These are phyloP conservation scores for Symmetrospora coprosmae DNA, from an alignment of 768 basidiomycete genomes.

Conservation along the genomic window DNA sequence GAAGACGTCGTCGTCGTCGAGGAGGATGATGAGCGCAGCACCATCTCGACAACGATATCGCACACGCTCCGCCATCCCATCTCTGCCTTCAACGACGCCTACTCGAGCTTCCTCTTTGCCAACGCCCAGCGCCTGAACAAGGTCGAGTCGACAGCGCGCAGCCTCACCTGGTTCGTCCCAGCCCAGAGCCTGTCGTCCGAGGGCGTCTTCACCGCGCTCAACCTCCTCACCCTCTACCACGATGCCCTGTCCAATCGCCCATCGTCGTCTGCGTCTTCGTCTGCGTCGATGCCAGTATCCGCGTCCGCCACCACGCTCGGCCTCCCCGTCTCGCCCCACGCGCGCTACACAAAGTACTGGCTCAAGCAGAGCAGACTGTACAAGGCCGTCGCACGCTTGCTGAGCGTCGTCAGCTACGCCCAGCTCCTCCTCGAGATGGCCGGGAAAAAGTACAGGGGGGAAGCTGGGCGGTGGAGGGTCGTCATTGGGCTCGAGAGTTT, in stretches of 20 bases:
- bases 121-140: slow-evolving; percentile 73
- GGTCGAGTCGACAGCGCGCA: slow-evolving; percentile 75
- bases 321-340: slow-evolving; percentile 45
- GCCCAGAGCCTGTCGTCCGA: slow-evolving; percentile 48
- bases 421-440: slow-evolving; percentile 85
- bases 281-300: slow-evolving; percentile 46
- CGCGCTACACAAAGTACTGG: slow-evolving; percentile 83
- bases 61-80: neutral
- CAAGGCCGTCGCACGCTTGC: slow-evolving; percentile 55
- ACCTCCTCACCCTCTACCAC: slow-evolving; percentile 82
- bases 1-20: neutral
- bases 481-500: slow-evolving; percentile 62
- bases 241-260: slow-evolving; percentile 55
- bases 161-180: slow-evolving; percentile 86
- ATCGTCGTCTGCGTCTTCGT: slow-evolving; percentile 25
- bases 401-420: slow-evolving; percentile 64
- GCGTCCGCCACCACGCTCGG: slow-evolving; percentile 31
- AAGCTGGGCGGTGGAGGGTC: slow-evolving; percentile 56
- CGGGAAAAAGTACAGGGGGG: slow-evolving; percentile 49
- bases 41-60: neutral
- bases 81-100: neutral
- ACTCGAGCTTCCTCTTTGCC: slow-evolving; percentile 39
- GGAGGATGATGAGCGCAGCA: too few relatives aligned
- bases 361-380: slow-evolving; percentile 54
- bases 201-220: slow-evolving; percentile 75